These are phyloP conservation scores for Ogataea methylovora DNA, from an alignment of 805 yeast species.

Conservation along the genomic window DNA sequence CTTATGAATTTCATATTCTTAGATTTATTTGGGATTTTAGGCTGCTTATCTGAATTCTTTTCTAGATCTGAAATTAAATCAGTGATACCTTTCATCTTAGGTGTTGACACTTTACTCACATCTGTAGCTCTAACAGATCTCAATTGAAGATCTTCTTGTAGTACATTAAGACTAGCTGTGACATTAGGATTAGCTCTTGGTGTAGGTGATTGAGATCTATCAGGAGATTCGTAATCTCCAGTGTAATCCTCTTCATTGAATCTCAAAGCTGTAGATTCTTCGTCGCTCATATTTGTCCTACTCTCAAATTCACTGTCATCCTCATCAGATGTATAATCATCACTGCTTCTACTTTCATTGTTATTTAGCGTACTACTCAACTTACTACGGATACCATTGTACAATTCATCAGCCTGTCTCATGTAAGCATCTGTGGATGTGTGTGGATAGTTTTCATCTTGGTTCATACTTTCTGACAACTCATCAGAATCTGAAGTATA, in stretches of 20 bases:
- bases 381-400: not conserved
- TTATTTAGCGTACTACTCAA: not conserved
- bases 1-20: conserved; percentile 20
- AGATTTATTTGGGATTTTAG: not conserved
- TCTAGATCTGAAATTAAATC: not conserved
- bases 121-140: conserved; percentile 3
- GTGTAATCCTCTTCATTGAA: no score
- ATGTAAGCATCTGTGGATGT: not conserved
- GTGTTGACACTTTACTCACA: conserved; percentile 12
- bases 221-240: no score
- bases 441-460: not conserved
- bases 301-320: no score
- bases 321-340: no score
- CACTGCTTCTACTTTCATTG: no score
- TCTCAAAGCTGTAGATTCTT: no score
- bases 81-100: conserved; percentile 6
- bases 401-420: not conserved
- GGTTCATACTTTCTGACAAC: not conserved
- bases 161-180: no score
- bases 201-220: no score
- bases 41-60: not conserved
- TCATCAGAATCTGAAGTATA: conserved; percentile 23
- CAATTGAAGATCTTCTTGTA: no score
- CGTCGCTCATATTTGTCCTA: no score
- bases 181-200: no score